These are phyloP conservation scores for Telopea speciosissima DNA, from an alignment of 177 flowering plant genomes.

Conservation along the genomic window DNA sequence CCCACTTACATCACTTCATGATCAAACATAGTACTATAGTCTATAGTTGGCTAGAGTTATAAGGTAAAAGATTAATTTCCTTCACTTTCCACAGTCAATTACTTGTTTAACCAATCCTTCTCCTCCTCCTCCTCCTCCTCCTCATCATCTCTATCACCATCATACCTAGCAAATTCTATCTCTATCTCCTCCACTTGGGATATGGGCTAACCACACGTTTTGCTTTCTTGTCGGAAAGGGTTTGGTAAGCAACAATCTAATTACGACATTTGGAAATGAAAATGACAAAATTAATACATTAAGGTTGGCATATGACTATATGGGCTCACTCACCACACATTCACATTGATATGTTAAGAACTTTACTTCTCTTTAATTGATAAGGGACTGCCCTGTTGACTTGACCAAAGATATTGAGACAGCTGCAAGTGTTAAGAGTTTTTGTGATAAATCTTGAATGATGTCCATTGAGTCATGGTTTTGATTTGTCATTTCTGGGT, in stretches of 20 bases:
- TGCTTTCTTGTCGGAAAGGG: not conserved
- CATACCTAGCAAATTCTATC: conserved; percentile 13
- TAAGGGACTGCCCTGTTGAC: not conserved
- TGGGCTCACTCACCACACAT: too few relatives aligned
- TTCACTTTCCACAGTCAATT: not conserved
- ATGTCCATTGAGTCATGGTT: too few relatives aligned
- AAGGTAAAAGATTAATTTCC: too few relatives aligned
- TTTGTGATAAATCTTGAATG: too few relatives aligned
- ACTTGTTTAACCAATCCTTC: not conserved
- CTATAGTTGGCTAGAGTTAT: too few relatives aligned
- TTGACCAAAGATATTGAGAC: not conserved
- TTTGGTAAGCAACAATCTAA: not conserved
- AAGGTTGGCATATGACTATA: too few relatives aligned
- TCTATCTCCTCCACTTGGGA: conserved; percentile 13
- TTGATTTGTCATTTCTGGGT: too few relatives aligned
- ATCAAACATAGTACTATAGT: too few relatives aligned
- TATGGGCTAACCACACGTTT: not conserved
- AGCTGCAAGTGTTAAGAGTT: too few relatives aligned
- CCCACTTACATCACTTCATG: not conserved
- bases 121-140: too few relatives aligned
- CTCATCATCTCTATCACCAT: not conserved
- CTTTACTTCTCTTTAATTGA: too few relatives aligned
- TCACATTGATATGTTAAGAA: too few relatives aligned
- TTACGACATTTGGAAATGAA: not conserved
- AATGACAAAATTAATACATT: not conserved